Base-by-base conservation (phyloP, 2,329 filamentous ascomycete genomes). In the Aspergillus sp. region DNA sequence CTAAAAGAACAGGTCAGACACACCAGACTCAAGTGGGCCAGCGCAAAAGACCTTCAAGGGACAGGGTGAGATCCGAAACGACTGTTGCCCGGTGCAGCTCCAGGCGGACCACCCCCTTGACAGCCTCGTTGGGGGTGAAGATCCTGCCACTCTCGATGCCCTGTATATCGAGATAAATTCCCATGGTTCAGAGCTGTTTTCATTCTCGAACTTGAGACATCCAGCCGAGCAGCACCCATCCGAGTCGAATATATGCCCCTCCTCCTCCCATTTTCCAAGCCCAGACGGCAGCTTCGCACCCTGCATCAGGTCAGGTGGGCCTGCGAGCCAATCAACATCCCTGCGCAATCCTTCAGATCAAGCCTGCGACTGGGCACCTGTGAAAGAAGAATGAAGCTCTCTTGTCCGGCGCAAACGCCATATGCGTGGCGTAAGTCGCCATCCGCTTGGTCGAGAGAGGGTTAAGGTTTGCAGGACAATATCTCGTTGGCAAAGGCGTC, bases 381-480 rank as follows among this genome's bases (percentile, higher is more conserved):
- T 41, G 11, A 15, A 41, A 15, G 34, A 15, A 41, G 3, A 41
- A 41, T 41, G 34, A 41, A 41, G 34, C 34, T 41, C 34, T 41
- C 34, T 54, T n/a, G 22, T 9, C n/a, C 43, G 31, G 7, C 28
- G 25, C 43, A 49, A 41, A 54, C 51, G 57, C 31, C 57, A 60
- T 60, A 19, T 1, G 22, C 19, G 57, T 54, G 51, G 57, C 57
- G 34, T 60, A 25, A 48, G 28, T 55, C 51, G 57, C 22, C 57
- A 43, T 60, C 8, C 19, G 11, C 13, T 7, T n/a, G 17, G 22
- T 9, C 28, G 4, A 22, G 19, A 7, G 25, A 23, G 7, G 13
- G 7, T 4, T 22, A 52, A 38, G 30, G 22, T 52, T 34, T 52
- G 6, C 47, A 17, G n/a, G 30, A 22, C 48, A 15, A 30, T n/a